Conservation (phyloP, 1,139 yeast genomes). For the Suhomyces anneliseae region DNA sequence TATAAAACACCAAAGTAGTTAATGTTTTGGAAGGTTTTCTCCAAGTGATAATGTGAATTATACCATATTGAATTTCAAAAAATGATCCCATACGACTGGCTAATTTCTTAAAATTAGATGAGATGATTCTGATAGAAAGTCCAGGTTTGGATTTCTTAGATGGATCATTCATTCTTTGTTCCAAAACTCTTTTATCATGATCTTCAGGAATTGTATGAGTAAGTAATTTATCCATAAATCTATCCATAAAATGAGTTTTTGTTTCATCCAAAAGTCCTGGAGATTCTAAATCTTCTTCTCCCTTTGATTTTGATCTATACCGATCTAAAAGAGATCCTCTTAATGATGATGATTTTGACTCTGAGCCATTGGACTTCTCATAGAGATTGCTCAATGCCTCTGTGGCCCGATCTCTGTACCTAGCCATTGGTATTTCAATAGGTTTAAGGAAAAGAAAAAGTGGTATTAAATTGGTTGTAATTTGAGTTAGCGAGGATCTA, state of each 20-base stretch:
- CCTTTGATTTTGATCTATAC: constrained; percentile 2
- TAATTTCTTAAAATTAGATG: constrained; percentile 51
- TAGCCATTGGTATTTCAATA: neutral
- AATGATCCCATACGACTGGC: constrained; percentile 54
- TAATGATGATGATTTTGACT: neutral
- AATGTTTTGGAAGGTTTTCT: constrained; percentile 59
- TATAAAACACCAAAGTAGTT: constrained; percentile 50
- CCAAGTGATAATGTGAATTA: constrained; percentile 62
- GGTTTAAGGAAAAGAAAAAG: neutral
- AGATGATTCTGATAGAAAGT: constrained; percentile 50
- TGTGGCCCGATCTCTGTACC: constrained; percentile 9
- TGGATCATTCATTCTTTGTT: constrained; percentile 45
- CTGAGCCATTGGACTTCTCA: constrained; percentile 12
- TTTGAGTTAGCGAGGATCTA: neutral
- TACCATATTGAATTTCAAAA: constrained; percentile 56
- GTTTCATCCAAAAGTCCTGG: constrained; percentile 5
- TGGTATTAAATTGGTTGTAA: neutral
- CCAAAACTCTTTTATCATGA: constrained; percentile 47
- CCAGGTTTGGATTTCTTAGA: constrained; percentile 46
- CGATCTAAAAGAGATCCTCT: constrained; percentile 7
- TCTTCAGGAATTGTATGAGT: constrained; percentile 49
- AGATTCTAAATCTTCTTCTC: neutral
- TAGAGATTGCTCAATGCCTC: constrained; percentile 18
- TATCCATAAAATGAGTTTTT: constrained; percentile 55
- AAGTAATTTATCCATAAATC: constrained; percentile 53